These are phyloP conservation scores for Brassica juncea DNA, from an alignment of 345 rosid species.

Conservation along the genomic window DNA sequence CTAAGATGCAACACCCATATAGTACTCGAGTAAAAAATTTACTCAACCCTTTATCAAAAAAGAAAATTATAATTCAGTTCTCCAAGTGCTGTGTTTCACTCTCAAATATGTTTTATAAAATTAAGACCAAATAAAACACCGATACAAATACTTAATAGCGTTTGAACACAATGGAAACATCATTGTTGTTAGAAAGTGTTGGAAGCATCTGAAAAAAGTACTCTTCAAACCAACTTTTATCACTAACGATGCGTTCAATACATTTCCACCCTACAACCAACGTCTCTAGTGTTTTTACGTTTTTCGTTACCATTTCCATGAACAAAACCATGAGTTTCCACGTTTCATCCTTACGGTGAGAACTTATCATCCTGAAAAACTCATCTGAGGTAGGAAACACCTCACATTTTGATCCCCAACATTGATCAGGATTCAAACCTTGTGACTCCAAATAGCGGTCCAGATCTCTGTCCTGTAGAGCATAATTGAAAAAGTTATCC, in stretches of 20 bases:
- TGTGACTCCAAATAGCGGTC: not conserved
- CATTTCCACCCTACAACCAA: not conserved
- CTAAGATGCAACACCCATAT: not conserved
- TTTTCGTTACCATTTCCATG: not conserved
- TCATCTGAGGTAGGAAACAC: not conserved
- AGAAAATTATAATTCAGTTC: too few relatives aligned
- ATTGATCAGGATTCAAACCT: not conserved
- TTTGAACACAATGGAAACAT: not conserved
- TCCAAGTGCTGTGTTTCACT: not conserved
- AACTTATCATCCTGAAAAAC: not conserved
- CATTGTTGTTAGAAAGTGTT: not conserved
- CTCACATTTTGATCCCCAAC: constrained; percentile 1
- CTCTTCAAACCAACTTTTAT: not conserved
- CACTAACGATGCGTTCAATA: not conserved
- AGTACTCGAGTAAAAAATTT: too few relatives aligned
- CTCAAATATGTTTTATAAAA: not conserved
- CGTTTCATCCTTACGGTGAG: not conserved
- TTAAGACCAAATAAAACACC: not conserved
- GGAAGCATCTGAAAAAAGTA: not conserved
- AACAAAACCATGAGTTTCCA: not conserved
- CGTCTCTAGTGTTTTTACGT: not conserved
- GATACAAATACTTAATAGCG: not conserved
- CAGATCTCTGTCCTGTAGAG: not conserved
- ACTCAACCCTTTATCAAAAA: not conserved
- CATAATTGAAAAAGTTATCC: too few relatives aligned